Percentiles rank a stretch among this genome's conserved stretches.
Evolutionary conservation across 2,329 filamentous ascomycete species (phyloP).

Genomic region (Phaeosphaeriaceae sp.): DNA sequence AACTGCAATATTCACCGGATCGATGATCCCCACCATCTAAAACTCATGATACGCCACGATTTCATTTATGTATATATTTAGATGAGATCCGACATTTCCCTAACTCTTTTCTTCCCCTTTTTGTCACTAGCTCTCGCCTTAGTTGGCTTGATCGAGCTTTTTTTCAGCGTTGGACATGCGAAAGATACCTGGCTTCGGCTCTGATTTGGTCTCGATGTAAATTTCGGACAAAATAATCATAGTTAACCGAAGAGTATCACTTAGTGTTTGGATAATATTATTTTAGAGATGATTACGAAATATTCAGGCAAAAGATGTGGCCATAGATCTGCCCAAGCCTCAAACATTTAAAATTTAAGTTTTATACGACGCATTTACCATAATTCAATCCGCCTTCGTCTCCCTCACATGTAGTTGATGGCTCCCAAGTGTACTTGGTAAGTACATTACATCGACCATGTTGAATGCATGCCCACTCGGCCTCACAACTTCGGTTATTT

Average conservation of each 20-base stretch:
- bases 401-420: too few relatives aligned
- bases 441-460: too few relatives aligned
- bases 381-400: too few relatives aligned
- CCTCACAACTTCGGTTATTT: too few relatives aligned
- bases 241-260: not conserved
- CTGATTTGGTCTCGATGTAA: conserved; percentile 3
- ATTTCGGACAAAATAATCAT: not conserved
- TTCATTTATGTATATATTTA: conserved; percentile 6
- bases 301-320: not conserved
- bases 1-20: conserved; percentile 30
- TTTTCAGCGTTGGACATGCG: conserved; percentile 11
- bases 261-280: not conserved
- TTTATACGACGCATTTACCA: too few relatives aligned
- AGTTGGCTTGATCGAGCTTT: conserved; percentile 23
- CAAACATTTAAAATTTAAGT: too few relatives aligned
- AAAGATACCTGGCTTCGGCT: conserved; percentile 13
- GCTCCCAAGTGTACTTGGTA: too few relatives aligned
- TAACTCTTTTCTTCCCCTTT: conserved; percentile 6
- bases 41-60: conserved; percentile 15
- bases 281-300: not conserved
- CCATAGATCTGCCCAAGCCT: too few relatives aligned
- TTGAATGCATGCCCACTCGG: too few relatives aligned
- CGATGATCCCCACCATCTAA: conserved; percentile 13
- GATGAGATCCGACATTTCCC: not conserved
- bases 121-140: conserved; percentile 20